phyloP scores from a whole-genome alignment of 1,139 yeast genomes.

The Candida pseudoviswanathii region DNA sequence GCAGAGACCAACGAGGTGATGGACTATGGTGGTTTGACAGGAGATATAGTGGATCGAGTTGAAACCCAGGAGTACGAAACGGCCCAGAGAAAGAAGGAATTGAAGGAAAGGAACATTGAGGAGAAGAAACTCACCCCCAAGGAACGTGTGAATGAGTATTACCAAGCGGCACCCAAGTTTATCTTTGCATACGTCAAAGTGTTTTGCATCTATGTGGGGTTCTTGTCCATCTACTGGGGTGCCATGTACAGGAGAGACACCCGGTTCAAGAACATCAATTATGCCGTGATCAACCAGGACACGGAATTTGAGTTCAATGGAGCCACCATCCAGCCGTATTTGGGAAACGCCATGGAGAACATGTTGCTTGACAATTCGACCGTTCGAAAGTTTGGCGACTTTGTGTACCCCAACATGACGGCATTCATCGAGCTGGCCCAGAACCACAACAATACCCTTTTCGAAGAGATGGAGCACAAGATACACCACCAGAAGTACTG shows the following conservation, averaged over 20 bases:
- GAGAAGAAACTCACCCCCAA: conserved; percentile 5
- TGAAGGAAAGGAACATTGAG: neutral
- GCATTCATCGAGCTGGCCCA: conserved; percentile 32
- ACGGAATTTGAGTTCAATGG: conserved; percentile 22
- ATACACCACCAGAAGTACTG: conserved; percentile 56
- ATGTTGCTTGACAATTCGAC: conserved; percentile 22
- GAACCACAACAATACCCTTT: conserved; percentile 31
- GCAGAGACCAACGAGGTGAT: no score
- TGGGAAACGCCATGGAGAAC: conserved; percentile 33
- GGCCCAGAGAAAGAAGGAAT: neutral
- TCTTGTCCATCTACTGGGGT: conserved; percentile 65
- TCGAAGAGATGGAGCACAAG: conserved; percentile 34
- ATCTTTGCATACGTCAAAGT: conserved; percentile 12
- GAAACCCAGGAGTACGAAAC: neutral
- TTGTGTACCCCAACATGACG: conserved; percentile 36
- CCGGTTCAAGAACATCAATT: conserved; percentile 41
- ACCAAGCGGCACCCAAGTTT: conserved; percentile 10
- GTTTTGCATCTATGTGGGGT: conserved; percentile 24
- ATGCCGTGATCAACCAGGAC: conserved; percentile 53
- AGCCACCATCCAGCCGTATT: conserved; percentile 24
- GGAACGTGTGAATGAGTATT: conserved; percentile 7
- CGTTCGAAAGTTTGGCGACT: conserved; percentile 32
- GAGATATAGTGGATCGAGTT: neutral
- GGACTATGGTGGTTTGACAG: neutral
- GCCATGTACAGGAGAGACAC: conserved; percentile 45